Evolutionary conservation across 768 basidiomycete species (phyloP).

Genomic region (Lactarius indigo): DNA sequence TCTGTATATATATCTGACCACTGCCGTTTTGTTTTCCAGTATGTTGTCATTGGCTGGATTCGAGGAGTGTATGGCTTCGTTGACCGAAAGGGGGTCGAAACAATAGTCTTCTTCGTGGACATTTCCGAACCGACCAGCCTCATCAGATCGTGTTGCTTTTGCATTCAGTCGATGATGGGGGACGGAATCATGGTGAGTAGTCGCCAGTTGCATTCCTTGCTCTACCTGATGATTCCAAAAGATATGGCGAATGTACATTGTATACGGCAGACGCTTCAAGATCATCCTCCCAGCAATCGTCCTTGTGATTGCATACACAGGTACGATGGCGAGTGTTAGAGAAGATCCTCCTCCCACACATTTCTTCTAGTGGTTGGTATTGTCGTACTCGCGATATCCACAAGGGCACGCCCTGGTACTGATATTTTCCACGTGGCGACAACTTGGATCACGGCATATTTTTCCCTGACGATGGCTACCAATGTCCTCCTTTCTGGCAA

Average conservation of each 20-base stretch:
- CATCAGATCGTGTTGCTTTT: background rate
- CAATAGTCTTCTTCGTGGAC: background rate
- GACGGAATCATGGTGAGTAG: background rate
- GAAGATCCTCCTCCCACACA: background rate
- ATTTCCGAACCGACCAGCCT: background rate
- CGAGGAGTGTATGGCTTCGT: background rate
- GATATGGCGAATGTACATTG: slow-evolving; percentile 13
- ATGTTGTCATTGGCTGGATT: slow-evolving; percentile 4
- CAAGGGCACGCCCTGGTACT: background rate
- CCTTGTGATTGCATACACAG: slow-evolving; percentile 2
- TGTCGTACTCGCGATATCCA: background rate
- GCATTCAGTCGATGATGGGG: background rate
- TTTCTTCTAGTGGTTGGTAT: background rate
- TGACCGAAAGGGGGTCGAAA: background rate
- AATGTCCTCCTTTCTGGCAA: slow-evolving; percentile 9
- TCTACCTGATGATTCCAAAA: background rate
- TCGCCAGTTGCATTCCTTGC: background rate
- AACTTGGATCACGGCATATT: slow-evolving; percentile 5
- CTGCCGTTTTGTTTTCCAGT: background rate
- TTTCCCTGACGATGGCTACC: background rate
- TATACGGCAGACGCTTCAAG: background rate
- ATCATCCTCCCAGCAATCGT: background rate
- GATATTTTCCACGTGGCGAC: slow-evolving; percentile 1
- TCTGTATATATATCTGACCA: background rate
- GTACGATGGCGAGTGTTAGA: background rate